A percentile compares a stretch with the other conserved stretches of the same genome.
These are phyloP conservation scores for Xylogone sp. DNA, from an alignment of 2,329 filamentous ascomycete species.

Conservation along the genomic window DNA sequence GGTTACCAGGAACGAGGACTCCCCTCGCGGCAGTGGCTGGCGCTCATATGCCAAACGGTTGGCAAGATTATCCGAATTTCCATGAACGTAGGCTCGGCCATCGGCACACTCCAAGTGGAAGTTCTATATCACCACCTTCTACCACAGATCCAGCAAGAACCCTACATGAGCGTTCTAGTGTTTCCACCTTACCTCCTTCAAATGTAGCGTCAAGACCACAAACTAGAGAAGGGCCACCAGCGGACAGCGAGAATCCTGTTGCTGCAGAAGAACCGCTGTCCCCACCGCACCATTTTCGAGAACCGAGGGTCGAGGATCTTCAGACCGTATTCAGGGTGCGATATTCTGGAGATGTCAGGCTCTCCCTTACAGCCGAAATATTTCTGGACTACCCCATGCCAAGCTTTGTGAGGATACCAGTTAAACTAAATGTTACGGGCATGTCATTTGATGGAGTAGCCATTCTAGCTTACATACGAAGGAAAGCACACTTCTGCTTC, in stretches of 20 bases:
- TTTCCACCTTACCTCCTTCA: constrained; percentile 57
- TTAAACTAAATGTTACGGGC: constrained; percentile 93
- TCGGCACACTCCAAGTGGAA: constrained; percentile 24
- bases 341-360: constrained; percentile 81
- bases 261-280: constrained; percentile 26
- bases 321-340: constrained; percentile 89
- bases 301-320: constrained; percentile 79
- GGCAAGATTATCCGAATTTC: constrained; percentile 31
- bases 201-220: constrained; percentile 52
- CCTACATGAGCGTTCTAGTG: constrained; percentile 56
- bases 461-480: constrained; percentile 85
- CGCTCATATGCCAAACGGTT: constrained; percentile 55
- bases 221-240: constrained; percentile 45
- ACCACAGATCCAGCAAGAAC: constrained; percentile 37
- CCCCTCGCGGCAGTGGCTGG: constrained; percentile 77
- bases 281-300: constrained; percentile 55
- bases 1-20: constrained; percentile 72
- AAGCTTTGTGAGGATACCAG: constrained; percentile 91
- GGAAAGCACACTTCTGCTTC: constrained; percentile 90
- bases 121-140: constrained; percentile 24
- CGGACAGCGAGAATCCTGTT: constrained; percentile 25
- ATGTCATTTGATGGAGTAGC: constrained; percentile 94
- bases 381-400: constrained; percentile 98
- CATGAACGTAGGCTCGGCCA: constrained; percentile 13
- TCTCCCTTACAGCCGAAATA: constrained; percentile 92